Base-by-base conservation (phyloP, 768 basidiomycete species). In the Gyrodon lividus region DNA sequence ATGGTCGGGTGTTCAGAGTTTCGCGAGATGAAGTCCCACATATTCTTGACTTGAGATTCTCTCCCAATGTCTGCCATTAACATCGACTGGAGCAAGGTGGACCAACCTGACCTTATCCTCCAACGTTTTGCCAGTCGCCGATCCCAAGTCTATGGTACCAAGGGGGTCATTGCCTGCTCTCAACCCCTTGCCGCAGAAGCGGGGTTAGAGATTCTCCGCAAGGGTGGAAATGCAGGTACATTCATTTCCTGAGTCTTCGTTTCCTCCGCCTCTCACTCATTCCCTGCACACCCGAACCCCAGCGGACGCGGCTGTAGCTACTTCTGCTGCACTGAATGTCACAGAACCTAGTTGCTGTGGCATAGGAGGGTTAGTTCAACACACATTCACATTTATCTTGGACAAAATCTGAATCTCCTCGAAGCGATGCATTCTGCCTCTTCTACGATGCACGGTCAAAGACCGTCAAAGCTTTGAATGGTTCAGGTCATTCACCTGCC, bases 241-340 rank as follows among this genome's bases (percentile, higher is more conserved):
- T 54, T 40, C 44, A 24, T n/a, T 46, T 22, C 19, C 26, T 20
- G n/a, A 34, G n/a, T 24, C 28, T n/a, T 40, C 33, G 6, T 49
- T 43, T 20, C 52, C 20, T 30, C 24, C 19, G 3, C 30, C 17
- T 51, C 31, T 50, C 39, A 39, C 6, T 28, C 28, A 31, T 16
- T 46, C 19, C 12, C 28, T 16, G 35, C 46, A 23, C 42, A 22
- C 40, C 24, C 37, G 12, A 45, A 30, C 22, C 10, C 31, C 54
- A 92, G 92, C 90, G 54, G 93, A 97, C 72, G 92, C 93, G 24
- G 95, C 97, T 6, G 94, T 98, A 16, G 97, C 97, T 23, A 87
- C 84, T 2, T 89, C 94, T 43, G 94, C 86, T 4, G 95, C 93
- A 14, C 69, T 99, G 60, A 98, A 97, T 68, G 85, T 98, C 31